A percentile compares a stretch with the other conserved stretches of the same genome.
These are phyloP conservation scores for Eucalyptus polyanthemos DNA, from an alignment of 345 rosid species.

Conservation along the genomic window DNA sequence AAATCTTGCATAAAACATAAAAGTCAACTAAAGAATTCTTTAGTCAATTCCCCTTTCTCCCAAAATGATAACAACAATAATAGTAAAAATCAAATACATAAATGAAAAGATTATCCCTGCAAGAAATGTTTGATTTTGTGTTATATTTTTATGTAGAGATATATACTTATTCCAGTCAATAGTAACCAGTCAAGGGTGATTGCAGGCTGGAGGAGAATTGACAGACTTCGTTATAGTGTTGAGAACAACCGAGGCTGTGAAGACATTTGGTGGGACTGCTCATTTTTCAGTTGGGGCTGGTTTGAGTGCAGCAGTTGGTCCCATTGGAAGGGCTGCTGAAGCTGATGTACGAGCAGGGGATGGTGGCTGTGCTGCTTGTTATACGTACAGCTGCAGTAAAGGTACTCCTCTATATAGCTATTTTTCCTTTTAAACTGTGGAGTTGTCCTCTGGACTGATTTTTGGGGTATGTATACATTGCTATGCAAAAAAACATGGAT, in stretches of 20 bases:
- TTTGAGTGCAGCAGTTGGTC: constrained; percentile 84
- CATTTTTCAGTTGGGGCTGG: constrained; percentile 94
- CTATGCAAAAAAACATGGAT: background rate
- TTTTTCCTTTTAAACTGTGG: background rate
- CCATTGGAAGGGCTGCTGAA: constrained; percentile 71
- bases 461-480: background rate
- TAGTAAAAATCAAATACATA: background rate
- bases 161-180: background rate
- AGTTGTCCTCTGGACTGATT: background rate
- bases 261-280: constrained; percentile 71
- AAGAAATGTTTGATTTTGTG: background rate
- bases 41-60: background rate
- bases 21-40: background rate
- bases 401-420: constrained; percentile 16
- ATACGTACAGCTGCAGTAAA: constrained; percentile 97
- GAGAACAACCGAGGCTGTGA: constrained; percentile 77
- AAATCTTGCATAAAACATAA: background rate
- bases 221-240: constrained; percentile 85
- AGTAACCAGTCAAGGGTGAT: background rate
- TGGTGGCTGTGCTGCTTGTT: constrained; percentile 92
- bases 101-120: background rate
- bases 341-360: constrained; percentile 90
- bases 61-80: background rate
- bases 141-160: background rate
- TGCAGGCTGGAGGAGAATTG: constrained; percentile 95